A percentile compares a stretch with the other conserved stretches of the same genome.
phyloP scores from a whole-genome alignment of 1,284 basidiomycete species.

The Trichosporon sp. region DNA sequence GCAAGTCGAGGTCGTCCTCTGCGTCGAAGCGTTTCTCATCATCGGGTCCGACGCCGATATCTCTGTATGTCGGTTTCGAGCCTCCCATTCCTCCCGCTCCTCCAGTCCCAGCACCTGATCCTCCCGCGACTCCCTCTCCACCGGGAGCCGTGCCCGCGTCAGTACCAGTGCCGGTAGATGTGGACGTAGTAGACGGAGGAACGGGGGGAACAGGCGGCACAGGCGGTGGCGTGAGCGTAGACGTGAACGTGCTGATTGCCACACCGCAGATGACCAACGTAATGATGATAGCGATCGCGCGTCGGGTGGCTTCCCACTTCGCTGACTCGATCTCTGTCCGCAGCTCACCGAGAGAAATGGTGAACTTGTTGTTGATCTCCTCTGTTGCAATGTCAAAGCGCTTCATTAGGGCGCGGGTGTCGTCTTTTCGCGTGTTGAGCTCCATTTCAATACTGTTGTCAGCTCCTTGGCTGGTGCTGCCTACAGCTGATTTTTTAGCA shows the following conservation, averaged over 20 bases:
- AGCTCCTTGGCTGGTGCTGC: background rate
- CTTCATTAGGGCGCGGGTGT: constrained; percentile 83
- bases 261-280: constrained; percentile 16
- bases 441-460: constrained; percentile 75
- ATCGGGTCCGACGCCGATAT: constrained; percentile 32
- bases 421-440: constrained; percentile 86
- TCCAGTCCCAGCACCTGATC: background rate
- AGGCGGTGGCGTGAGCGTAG: constrained; percentile 2
- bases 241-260: constrained; percentile 10
- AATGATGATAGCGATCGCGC: constrained; percentile 57
- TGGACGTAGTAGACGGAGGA: background rate
- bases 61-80: constrained; percentile 7
- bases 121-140: background rate
- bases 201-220: background rate
- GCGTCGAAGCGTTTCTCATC: constrained; percentile 15
- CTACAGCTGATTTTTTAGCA: no score
- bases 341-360: constrained; percentile 76
- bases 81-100: background rate
- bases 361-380: constrained; percentile 81
- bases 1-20: background rate
- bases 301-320: constrained; percentile 85
- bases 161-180: background rate
- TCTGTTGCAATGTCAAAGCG: constrained; percentile 81
- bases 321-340: constrained; percentile 79
- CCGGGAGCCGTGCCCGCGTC: no score